Evolutionary conservation across 495 filamentous ascomycete species (phyloP), one percentile per base, ranked within the genome.

Genomic region (Penicillium robsamsonii): DNA sequence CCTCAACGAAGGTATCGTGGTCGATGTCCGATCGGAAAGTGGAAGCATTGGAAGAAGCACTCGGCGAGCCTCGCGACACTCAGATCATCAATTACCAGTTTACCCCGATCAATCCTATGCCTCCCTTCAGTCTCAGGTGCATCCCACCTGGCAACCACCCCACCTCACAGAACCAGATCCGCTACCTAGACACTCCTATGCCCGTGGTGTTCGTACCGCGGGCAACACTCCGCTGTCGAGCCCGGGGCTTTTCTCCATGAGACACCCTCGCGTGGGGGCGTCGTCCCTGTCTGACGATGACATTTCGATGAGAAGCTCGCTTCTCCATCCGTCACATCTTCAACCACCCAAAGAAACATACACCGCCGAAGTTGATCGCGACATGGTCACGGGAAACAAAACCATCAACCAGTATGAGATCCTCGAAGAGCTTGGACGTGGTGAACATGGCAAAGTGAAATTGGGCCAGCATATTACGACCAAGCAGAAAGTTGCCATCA

Each of bases 371-470:
- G 85, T 96, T 54, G 95, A 97, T 64, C 82, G 90, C 44, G 91
- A 97, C 67, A 79, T 81, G 27, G 78, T 89, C 51, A 95, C 94
- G 8, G 94, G 94, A 46, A 87, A 93, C 55, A 99, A 99, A 71
- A 78, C 88, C 40, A 93, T 99, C 78, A 99, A 99, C 63, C 84
- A 96, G 58, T 99, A 99, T 70, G 90, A 96, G 64, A 90, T 99
- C 64, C 85, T 97, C 53, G 87, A 95, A 66, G 95, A 97, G 74
- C 87, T 99, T 50, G 94, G 94, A 33, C 88, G 93, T 41, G 94
- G 94, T 38, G 87, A 94, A 55, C 94, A 99, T 70, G 94, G 94
- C 55, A 98, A 97, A 72, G 94, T 98, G 52, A 98, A 98, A 75
- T 78, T 96, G 38, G 95, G 91, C 30, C 81, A 88, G 41, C 90